Base-by-base conservation (phyloP, 192 early-diverging fungal genomes). In the Podila minutissima region DNA sequence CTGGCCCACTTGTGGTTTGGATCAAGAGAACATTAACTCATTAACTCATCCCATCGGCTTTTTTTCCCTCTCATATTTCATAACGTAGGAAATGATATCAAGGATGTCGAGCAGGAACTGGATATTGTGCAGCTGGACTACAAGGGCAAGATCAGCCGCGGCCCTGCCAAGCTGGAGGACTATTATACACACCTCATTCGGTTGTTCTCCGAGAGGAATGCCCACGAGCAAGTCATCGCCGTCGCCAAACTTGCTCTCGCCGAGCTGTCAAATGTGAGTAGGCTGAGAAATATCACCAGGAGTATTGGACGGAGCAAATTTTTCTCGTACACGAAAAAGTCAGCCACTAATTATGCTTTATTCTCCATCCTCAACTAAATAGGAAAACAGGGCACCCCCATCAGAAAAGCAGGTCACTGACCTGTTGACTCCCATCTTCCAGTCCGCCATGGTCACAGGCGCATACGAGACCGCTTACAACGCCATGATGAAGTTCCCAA, bases 81-180 rank as follows among this genome's bases (percentile, higher is more conserved):
- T 29, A 13, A 10, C 22, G 28, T 60, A 81, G 77, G 77, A 28
- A 81, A 73, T 38, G 77, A 73, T 57, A 55, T 81, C 41, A 67
- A 69, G 17, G 58, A 48, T 19, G 71, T 73, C 5, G 77, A 81
- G 12, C 70, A 73, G 55, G 77, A 81, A 26, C 71, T 81, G n/a
- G 77, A 81, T 26, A 73, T 81, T 53, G 72, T 81, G 71, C 71
- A 72, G 15, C 62, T 64, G 49, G 77, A 81, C 15, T 81, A 81
- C 12, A 28, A 38, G 7, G 64, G 35, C n/a, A 58, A 71, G 3
- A 19, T 65, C 28, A 55, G 48, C 29, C 58, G 61, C 37, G 75
- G 75, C n/a, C 75, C 71, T n/a, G 69, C 77, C 11, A 73, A 51
- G n/a, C 57, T 73, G 13, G 70, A 81, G 26, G 77, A 81, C 33